Base-by-base conservation (phyloP, 2,329 filamentous ascomycete species). In the Davidsoniella eucalypti region DNA sequence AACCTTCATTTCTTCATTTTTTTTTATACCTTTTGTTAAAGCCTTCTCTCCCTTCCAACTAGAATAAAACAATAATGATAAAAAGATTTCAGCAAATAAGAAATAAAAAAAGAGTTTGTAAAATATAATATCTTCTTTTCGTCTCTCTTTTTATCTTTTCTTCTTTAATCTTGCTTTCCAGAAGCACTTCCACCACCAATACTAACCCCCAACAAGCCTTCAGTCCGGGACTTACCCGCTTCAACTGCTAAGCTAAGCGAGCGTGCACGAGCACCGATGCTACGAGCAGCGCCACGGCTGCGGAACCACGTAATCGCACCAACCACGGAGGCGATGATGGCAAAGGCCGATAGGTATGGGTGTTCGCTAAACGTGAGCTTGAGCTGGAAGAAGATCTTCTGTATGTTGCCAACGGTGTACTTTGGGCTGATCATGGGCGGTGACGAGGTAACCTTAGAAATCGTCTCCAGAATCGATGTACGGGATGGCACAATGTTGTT, bases 401-500 rank as follows among this genome's bases (percentile, higher is more conserved):
- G 76, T 54, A 90, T 67, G 52, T 73, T 72, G 49, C 77, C 80
- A 52, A 84, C 80, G n/a, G 84, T 87, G 55, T 82, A 78, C 68
- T 90, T 92, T 29, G 82, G 71, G 59, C 76, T 74, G 62, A 93
- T 82, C 61, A 80, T 78, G 44, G 83, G 75, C 45, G 81, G 81
- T 45, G 73, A 76, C 21, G 75, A 69, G 8, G 83, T 76, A 54
- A 87, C 73, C 61, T 84, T 83, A 58, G 76, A 75, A 50, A 88
- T 70, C 12, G 87, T 94, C 65, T 94, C 88, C 54, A 94, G 77
- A 61, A 95, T 94, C 3, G 84, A 87, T 3, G 87, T 90, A 55
- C 92, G 82, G 23, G 84, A 92, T 49, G 88, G 82, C 57, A 88
- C 80, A 61, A 98, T 96, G 55, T 82, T 77, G 64, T 92, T 90